Conservation (phyloP, 2,329 filamentous ascomycete genomes). For the Fusarium sp. region DNA sequence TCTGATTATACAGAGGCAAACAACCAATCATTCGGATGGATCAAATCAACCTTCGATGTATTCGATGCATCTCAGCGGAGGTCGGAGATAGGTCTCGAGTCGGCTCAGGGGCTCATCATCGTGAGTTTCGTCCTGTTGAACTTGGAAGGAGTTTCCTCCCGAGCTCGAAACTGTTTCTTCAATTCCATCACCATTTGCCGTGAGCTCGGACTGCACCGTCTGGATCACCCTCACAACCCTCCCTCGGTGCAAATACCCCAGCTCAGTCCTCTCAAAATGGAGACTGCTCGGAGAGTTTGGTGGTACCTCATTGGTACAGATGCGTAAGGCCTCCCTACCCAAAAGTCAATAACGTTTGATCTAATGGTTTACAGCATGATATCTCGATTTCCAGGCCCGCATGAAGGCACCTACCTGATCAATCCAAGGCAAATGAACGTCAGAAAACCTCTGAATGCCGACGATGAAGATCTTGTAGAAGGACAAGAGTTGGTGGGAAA, state of each 20-base stretch:
- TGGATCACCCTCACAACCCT: constrained; percentile 47
- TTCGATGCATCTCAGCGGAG: constrained; percentile 48
- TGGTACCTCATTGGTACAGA: constrained; percentile 56
- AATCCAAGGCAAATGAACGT: constrained; percentile 53
- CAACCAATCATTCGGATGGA: constrained; percentile 46
- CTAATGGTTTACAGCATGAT: constrained; percentile 46
- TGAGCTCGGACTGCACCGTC: constrained; percentile 50
- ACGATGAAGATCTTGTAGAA: constrained; percentile 50
- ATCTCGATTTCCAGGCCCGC: constrained; percentile 48
- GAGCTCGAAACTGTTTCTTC: constrained; percentile 23
- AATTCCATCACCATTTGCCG: constrained; percentile 34
- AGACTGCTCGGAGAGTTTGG: constrained; percentile 55
- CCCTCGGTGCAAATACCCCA: constrained; percentile 34
- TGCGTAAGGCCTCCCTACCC: constrained; percentile 44
- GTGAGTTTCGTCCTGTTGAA: constrained; percentile 52
- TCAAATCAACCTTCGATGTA: constrained; percentile 48
- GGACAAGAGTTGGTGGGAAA: constrained; percentile 43
- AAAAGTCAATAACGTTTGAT: too few relatives aligned
- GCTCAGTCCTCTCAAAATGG: constrained; percentile 41
- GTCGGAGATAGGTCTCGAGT: constrained; percentile 46
- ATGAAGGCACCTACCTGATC: constrained; percentile 50
- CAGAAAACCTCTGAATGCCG: constrained; percentile 50
- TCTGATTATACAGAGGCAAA: constrained; percentile 42
- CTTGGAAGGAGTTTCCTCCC: constrained; percentile 41
- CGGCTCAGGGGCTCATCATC: constrained; percentile 51